Evolutionary conservation across 495 filamentous ascomycete species (phyloP), one percentile per base, ranked within the genome.

Genomic region (Rusavskia elegans): DNA sequence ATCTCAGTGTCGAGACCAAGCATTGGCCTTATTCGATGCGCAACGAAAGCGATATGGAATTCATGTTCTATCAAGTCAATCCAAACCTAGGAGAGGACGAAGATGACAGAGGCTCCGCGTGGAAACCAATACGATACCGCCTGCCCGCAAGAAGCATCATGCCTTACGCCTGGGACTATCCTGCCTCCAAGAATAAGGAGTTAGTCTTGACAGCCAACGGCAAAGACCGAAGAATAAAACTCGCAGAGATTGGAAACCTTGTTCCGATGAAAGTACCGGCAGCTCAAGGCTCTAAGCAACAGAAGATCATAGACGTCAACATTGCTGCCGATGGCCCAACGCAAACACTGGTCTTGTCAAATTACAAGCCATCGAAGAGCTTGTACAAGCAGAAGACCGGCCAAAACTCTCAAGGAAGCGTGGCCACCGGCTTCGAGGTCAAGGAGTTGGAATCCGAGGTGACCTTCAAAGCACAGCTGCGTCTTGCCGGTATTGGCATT

Each of bases 101-200:
- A 52, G 84, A 89, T 55, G 87, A 93, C 56, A 71, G 76, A 39
- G 69, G 70, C 25, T 85, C 83, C 48, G 83, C 86, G 6, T 98
- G 89, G 85, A 79, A 85, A 51, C 87, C 86, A 11, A 85, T 97
- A 56, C 73, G 86, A 38, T 98, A 98, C 63, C 84, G 89, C n/a
- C 76, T 98, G 14, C 92, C 92, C 3, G 80, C 89, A 7, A 77
- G 93, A 32, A 96, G 90, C 64, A 95, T 97, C 66, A 98, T 98
- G 92, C 90, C 93, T 5, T 98, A 98, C 63, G 90, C 92, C 29
- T 98, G 92, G 92, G 93, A 98, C 63, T 97, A 92, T 68, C 92
- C 92, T 2, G 89, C 92, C 5, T 87, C 88, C n/a, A 95, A 94
- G 67, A 83, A 83, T 66, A 95, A 92, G 64, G 89, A 95, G 62